Base-by-base conservation (phyloP, 2,329 filamentous ascomycete genomes). In the Gremmenia infestans region DNA sequence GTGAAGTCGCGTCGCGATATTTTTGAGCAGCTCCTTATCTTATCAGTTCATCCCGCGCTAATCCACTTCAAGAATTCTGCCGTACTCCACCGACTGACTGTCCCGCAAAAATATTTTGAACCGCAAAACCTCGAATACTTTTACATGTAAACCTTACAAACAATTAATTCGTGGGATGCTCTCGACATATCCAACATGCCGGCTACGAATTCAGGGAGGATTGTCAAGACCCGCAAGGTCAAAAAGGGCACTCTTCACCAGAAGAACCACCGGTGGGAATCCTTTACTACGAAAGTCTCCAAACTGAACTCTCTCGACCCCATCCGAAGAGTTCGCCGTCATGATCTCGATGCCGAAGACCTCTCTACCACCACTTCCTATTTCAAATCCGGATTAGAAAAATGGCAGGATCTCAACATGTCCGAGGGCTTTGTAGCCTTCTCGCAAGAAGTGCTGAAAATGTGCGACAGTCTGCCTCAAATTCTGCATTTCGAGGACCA, bases 351-450 rank as follows among this genome's bases (percentile, higher is more conserved):
- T 60, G 83, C 87, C 68, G 86, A 89, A 76, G 87, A 92, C 72
- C 78, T 87, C 67, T 83, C 86, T 58, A 80, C 86, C 22, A 83
- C 85, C 28, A 88, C 88, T n/a, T 97, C 93, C 19, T 94, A 96
- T 73, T 91, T 99, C 65, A 83, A 86, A 65, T 85, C 85, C 47
- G 86, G 90, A 1, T 77, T 97, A 61, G 85, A 91, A 61, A 89
- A 89, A 81, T 99, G 94, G 94, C 77, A 81, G 53, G 94, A 97
- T 66, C 82, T 96, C 72, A 97, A 97, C 73, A 78, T 97, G 60
- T 91, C 93, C 15, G 86, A 88, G 60, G 82, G 79, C 37, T 99
- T 96, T 68, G 83, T 83, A 49, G 76, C 79, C 43, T 97, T 99
- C 73, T 81, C 85, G 63, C 83, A 86, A 60, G 83, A 89, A 70